A percentile compares a stretch with the other conserved stretches of the same genome.
Conservation (phyloP, 2,329 filamentous ascomycete species). For the Colletotrichum lini region DNA sequence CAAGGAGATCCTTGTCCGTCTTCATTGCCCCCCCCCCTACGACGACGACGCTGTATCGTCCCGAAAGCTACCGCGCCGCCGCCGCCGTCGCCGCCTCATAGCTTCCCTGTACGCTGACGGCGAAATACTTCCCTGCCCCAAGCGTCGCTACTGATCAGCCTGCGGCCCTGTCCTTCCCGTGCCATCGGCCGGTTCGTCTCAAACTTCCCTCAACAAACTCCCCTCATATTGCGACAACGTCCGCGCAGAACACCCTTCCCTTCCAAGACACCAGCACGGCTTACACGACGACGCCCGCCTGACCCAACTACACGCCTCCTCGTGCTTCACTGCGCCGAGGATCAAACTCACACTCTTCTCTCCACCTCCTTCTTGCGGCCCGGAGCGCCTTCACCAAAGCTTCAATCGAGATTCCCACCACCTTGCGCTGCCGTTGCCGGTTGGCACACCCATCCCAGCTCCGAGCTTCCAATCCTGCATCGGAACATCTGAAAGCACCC, state of each 20-base stretch:
- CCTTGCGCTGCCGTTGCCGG: slow-evolving; percentile 36
- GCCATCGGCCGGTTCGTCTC: slow-evolving; percentile 40
- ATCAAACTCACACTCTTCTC: background rate
- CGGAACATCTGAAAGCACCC: slow-evolving; percentile 14
- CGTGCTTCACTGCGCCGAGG: slow-evolving; percentile 7
- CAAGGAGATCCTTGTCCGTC: background rate
- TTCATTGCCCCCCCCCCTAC: slow-evolving; percentile 1
- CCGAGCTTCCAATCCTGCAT: slow-evolving; percentile 28
- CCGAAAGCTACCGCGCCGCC: slow-evolving; percentile 20
- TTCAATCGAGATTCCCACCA: slow-evolving; percentile 38
- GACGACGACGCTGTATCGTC: slow-evolving; percentile 21
- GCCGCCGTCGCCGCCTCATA: slow-evolving; percentile 23
- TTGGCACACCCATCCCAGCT: slow-evolving; percentile 28
- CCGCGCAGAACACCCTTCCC: slow-evolving; percentile 27
- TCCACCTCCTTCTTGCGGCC: slow-evolving; percentile 16
- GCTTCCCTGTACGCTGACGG: slow-evolving; percentile 28
- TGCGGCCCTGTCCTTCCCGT: slow-evolving; percentile 38
- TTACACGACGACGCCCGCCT: slow-evolving; percentile 6
- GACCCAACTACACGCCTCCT: background rate
- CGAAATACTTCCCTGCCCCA: slow-evolving; percentile 28
- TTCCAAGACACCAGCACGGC: background rate
- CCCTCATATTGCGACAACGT: slow-evolving; percentile 37
- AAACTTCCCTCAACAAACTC: slow-evolving; percentile 24
- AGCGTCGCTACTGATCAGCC: slow-evolving; percentile 20
- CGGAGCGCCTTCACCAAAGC: slow-evolving; percentile 33